These are phyloP conservation scores for Triglochin maritima DNA, from an alignment of 106 monocot species.

Conservation along the genomic window DNA sequence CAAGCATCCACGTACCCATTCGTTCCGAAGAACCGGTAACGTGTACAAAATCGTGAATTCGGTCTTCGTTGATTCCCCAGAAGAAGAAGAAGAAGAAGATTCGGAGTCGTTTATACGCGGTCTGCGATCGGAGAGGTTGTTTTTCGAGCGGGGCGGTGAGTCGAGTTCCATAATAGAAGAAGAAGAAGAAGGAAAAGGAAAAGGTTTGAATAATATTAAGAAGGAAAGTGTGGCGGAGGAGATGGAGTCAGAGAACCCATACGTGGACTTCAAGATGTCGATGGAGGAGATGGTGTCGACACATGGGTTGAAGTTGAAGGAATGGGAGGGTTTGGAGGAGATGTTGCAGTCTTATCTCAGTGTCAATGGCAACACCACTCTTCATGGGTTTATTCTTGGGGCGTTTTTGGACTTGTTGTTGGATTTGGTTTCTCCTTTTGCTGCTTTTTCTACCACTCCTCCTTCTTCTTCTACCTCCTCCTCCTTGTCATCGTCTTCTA, in stretches of 20 bases:
- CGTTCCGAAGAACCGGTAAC: constrained; percentile 5
- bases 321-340: constrained; percentile 44
- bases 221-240: constrained; percentile 46
- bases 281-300: constrained; percentile 70
- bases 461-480: background rate
- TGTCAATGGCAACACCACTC: constrained; percentile 36
- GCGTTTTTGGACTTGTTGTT: constrained; percentile 61
- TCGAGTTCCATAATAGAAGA: constrained; percentile 15
- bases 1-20: constrained; percentile 19
- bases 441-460: background rate
- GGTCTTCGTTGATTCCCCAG: background rate
- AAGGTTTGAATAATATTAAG: background rate
- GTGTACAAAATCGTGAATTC: background rate
- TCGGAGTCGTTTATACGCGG: constrained; percentile 16
- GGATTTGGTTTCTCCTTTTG: constrained; percentile 1
- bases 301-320: constrained; percentile 27
- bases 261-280: constrained; percentile 50
- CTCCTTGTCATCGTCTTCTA: no score
- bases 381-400: constrained; percentile 50
- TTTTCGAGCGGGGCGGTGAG: constrained; percentile 21
- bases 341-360: constrained; percentile 58
- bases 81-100: constrained; percentile 7
- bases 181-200: background rate
- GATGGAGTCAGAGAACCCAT: constrained; percentile 48
- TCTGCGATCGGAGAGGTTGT: constrained; percentile 31